A percentile compares a stretch with the other conserved stretches of the same genome.
Evolutionary conservation across 2,329 filamentous ascomycete genomes (phyloP).

Genomic region (Penicillium brasilianum): DNA sequence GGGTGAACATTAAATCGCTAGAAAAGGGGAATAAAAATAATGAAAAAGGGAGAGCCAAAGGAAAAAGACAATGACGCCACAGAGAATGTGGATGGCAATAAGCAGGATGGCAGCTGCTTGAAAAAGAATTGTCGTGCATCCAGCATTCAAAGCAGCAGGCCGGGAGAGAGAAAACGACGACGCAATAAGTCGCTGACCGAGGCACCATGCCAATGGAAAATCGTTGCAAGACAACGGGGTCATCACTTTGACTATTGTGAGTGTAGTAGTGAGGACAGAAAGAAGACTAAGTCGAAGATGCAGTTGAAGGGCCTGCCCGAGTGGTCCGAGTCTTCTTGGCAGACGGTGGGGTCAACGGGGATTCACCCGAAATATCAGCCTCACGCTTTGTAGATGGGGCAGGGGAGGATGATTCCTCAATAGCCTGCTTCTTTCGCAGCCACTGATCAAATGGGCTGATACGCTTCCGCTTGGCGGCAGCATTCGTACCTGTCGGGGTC

Average conservation of each 20-base stretch:
- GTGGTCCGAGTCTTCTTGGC: conserved; percentile 40
- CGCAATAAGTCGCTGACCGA: conserved; percentile 10
- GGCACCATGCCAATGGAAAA: conserved; percentile 14
- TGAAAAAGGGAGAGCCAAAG: background rate
- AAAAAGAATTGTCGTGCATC: background rate
- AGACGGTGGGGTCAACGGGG: conserved; percentile 30
- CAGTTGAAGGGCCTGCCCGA: conserved; percentile 15
- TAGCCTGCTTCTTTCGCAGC: conserved; percentile 45
- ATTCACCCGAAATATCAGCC: conserved; percentile 28
- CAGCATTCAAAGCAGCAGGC: background rate
- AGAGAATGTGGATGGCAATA: conserved; percentile 1
- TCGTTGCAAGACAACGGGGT: conserved; percentile 7
- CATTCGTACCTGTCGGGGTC: conserved; percentile 28
- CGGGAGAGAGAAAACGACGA: conserved; percentile 6
- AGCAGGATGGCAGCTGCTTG: background rate
- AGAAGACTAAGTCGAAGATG: conserved; percentile 19
- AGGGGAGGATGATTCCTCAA: conserved; percentile 26
- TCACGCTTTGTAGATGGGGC: conserved; percentile 44
- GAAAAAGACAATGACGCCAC: conserved; percentile 6
- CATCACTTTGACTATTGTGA: background rate
- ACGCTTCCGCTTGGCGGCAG: conserved; percentile 36
- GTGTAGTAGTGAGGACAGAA: background rate
- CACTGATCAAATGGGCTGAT: conserved; percentile 49
- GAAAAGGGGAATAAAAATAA: background rate
- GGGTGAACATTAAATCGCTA: conserved; percentile 8